Evolutionary conservation across 139 green algal species (phyloP), one percentile per base, ranked within the genome.

Genomic region (Chlorokybus atmophyticus): DNA sequence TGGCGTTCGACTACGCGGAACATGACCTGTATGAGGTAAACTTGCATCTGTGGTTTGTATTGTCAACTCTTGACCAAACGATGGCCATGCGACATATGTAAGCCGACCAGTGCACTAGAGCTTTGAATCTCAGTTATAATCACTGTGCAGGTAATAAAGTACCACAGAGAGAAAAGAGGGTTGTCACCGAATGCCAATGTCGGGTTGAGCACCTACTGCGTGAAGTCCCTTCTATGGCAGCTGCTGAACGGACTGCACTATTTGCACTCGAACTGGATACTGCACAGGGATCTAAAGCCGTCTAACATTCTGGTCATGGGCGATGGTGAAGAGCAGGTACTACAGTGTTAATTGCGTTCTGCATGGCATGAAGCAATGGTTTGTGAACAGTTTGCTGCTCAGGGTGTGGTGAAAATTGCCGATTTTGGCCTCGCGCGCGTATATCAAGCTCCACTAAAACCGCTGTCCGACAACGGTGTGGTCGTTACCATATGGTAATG

Each of bases 161-260:
- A 53, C 29, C 68, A 76, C 50, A 47, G 57, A 5, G 68, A 75
- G 42, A 58, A 62, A 24, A 31, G 4, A 25, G 14, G 30, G 32
- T n/a, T n/a, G n/a, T n/a, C n/a, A n/a, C 27, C 25, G 4, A 53
- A 62, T 2, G 6, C 39, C 10, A 14, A 14, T 44, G 35, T 10
- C 10, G 35, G 35, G 35, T 14, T 44, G 35, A 10, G 10, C 35
- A 25, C 40, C 60, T 65, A 75, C 55, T 73, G 56, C 2, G 67
- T 79, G n/a, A 79, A 79, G 60, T 68, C 59, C n/a, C 27, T 74
- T 14, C 49, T 75, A n/a, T 79, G 68, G 68, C 71, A 79, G 64
- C 25, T 77, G 31, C 66, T 80, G 17, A 67, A 72, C 14, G 73
- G 59, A 7, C 51, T 78, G 38, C 47, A 78, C 41, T 80, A 73